Percentiles rank a stretch among this genome's conserved stretches.
Conservation (phyloP, 257 asterid species). For the Scutellaria galericulata region DNA sequence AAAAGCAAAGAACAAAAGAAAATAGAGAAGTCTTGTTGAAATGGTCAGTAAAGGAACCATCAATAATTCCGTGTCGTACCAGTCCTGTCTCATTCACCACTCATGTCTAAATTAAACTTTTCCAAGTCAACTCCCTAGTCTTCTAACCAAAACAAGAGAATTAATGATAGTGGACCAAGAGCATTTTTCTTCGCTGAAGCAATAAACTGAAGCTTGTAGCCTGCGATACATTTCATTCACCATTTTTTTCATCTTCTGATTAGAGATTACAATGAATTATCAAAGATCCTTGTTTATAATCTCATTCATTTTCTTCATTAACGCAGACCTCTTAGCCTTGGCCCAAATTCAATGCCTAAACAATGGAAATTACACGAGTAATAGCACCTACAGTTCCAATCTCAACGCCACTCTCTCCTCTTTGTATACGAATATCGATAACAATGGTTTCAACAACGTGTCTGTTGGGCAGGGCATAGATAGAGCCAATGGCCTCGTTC, state of each 20-base stretch:
- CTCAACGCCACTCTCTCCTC: conserved; percentile 39
- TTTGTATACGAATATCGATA: conserved; percentile 26
- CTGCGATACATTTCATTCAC: background rate
- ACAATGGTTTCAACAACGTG: conserved; percentile 38
- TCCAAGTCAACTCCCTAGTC: too few species aligned
- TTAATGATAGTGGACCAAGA: too few species aligned
- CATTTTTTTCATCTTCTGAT: conserved; percentile 32
- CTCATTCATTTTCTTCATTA: conserved; percentile 11
- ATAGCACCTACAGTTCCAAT: conserved; percentile 31
- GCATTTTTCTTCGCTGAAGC: background rate
- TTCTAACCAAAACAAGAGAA: too few species aligned
- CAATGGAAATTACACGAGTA: conserved; percentile 33
- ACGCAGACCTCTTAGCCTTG: conserved; percentile 2
- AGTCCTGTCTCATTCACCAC: too few species aligned
- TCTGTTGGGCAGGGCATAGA: conserved; percentile 32
- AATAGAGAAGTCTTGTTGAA: too few species aligned
- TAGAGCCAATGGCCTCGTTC: conserved; percentile 30
- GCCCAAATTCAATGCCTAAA: conserved; percentile 20
- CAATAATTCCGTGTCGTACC: too few species aligned
- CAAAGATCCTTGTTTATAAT: background rate
- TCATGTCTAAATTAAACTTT: too few species aligned
- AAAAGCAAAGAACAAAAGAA: too few species aligned
- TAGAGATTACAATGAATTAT: conserved; percentile 2
- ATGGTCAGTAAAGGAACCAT: too few species aligned
- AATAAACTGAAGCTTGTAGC: background rate